Evolutionary conservation across 352 stramenopile species (phyloP).

Genomic region (Phytophthora constricta): DNA sequence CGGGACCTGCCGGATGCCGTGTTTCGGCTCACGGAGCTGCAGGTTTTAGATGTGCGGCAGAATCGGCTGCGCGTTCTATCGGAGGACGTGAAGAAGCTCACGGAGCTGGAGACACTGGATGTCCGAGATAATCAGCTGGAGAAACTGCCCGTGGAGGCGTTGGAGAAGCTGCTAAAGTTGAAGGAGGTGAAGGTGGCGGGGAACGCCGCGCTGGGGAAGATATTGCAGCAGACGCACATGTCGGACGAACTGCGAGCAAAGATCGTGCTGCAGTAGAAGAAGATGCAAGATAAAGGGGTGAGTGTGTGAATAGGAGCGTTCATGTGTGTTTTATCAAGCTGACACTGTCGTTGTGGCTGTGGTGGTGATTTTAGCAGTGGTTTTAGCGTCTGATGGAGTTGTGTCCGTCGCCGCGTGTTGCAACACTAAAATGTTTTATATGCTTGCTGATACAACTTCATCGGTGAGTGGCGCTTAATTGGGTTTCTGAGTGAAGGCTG

Average conservation of each 20-base stretch:
- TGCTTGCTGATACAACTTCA: too few relatives aligned
- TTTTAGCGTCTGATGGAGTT: too few relatives aligned
- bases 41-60: slow-evolving; percentile 62
- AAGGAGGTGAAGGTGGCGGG: slow-evolving; percentile 47
- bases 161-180: slow-evolving; percentile 50
- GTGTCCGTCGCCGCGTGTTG: too few relatives aligned
- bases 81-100: slow-evolving; percentile 47
- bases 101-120: slow-evolving; percentile 66
- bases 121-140: slow-evolving; percentile 61
- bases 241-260: slow-evolving; percentile 43
- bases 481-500: background rate
- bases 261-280: slow-evolving; percentile 40
- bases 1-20: slow-evolving; percentile 74
- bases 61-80: slow-evolving; percentile 72
- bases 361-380: too few relatives aligned
- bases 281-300: background rate
- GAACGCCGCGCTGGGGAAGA: slow-evolving; percentile 45
- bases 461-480: too few relatives aligned
- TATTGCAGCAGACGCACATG: slow-evolving; percentile 21
- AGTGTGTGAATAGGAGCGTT: too few relatives aligned
- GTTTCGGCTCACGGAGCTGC: slow-evolving; percentile 72
- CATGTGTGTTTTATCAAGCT: too few relatives aligned
- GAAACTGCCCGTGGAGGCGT: slow-evolving; percentile 44
- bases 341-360: too few relatives aligned
- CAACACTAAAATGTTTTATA: too few relatives aligned